Base-by-base conservation (phyloP, 805 yeast genomes). In the Saturnispora ahearnii region DNA sequence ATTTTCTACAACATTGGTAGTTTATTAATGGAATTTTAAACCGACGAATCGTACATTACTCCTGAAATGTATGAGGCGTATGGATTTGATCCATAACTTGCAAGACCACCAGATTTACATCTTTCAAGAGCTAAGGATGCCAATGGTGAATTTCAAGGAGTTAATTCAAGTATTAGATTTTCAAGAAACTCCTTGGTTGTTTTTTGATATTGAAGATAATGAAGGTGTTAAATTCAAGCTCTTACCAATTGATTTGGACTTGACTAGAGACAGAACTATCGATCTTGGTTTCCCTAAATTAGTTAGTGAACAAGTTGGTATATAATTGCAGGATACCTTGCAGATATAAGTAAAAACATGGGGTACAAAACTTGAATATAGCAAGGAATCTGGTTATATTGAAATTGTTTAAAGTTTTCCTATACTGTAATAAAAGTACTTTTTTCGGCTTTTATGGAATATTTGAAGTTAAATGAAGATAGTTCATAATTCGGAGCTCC, bases 61-160 rank as follows among this genome's bases (percentile, higher is more conserved):
- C 60, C 60, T 36, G 65, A 60, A 44, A 58, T 60, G 61, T 58
- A 57, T 46, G 57, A 55, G 11, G 57, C 58, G 13, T 59, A 59
- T 46, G 59, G 57, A 7, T 51, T 57, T 40, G 45, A 42, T 42
- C 58, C 57, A 29, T 41, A 53, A n/a, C 54, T 51, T 41, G 58
- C 58, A 18, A 58, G 62, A 45, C 64, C 65, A 11, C 57, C 62
- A n/a, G 66, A 58, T 31, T 44, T 60, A 41, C 64, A 62, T 41
- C 56, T 58, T 48, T 38, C 48, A 36, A 56, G 63, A 55, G 62
- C 61, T 5, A 58, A 60, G 41, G 60, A 59, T 46, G 47, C 58
- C 18, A 54, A 59, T 12, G 63, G 63, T 9, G 53, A 56, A 46
- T 57, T 55, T 48, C 56, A 56, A 37, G 65, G 65, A 2, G 60